Base-by-base conservation (phyloP, 192 early-diverging fungal genomes). In the Coemansia sp. region DNA sequence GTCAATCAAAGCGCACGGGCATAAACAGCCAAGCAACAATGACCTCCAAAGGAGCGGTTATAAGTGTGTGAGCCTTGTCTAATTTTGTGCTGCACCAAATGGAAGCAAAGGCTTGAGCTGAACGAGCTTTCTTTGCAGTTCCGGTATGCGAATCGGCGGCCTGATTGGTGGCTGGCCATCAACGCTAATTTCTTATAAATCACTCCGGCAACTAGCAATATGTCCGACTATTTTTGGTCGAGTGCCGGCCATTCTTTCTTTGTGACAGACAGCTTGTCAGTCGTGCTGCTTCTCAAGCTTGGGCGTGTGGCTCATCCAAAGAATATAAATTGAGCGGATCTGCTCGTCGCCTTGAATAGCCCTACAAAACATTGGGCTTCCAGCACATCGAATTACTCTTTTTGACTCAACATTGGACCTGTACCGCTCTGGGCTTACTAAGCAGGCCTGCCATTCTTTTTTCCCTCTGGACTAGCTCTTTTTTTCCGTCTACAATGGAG, bases 1-100 rank as follows among this genome's bases (percentile, higher is more conserved):
- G 46, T 20, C 46, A 48, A 48, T 48, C 46, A 48, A 20, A n/a
- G 46, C 51, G 51, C 51, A 55, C 51, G 13, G 22, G 51, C 51
- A 55, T 50, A 22, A 50, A 20, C 46, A 50, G 19, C 46, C 46
- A 19, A 50, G 46, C 46, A 22, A 50, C 51, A 55, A 55, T 55
- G 51, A 13, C 24, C 36, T 41, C n/a, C 29, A 41, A 34, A 27
- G n/a, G 51, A 31, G 20, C 38, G 27, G 13, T 20, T 53, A 20
- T 53, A 19, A 19, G 36, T 39, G 20, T 39, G 20, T n/a, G 46
- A 24, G 48, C 27, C 24, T 39, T 65, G 53, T 34, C 50, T 59
- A 44, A 2, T 64, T 20, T 15, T 64, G 13, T 22, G 48, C 17
- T 9, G 2, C 22, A 56, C 42, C 1, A 39, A 56, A 34, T 34